Base-by-base conservation (phyloP, 2,329 filamentous ascomycete species). In the Cercospora zeina region DNA sequence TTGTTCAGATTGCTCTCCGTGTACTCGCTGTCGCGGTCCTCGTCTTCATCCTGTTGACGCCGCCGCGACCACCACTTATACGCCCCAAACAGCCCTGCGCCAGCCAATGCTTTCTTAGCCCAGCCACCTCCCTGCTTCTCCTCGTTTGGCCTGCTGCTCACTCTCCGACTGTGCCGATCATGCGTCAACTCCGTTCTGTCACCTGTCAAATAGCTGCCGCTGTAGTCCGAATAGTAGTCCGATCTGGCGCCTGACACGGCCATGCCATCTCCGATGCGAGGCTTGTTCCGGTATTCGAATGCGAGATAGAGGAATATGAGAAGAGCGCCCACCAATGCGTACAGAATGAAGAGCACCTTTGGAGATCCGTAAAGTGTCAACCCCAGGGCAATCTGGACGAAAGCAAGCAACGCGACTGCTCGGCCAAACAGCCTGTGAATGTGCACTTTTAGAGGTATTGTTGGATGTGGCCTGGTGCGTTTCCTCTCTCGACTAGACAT, bases 311-410 rank as follows among this genome's bases (percentile, higher is more conserved):
- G 67, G 1, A 92, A 71, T 14, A 97, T 68, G 34, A 97, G 78
- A 16, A 89, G 81, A 30, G 86, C 85, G 74, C 89, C 88, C 81
- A 89, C 93, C 0, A 97, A 66, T 0, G 93, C 84, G 72, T 89
- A 99, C 3, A 97, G 80, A 57, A 99, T 87, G 74, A 97, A 99
- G 3, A 93, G 82, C 37, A 84, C 85, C 71, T 89, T 86, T 4
- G 95, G 93, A 31, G 93, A 96, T 5, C 95, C 95, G 71, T 97
- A 99, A 1, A 99, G 81, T 0, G 93, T 93, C 51, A 99, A 81
- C 0, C 95, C 95, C 0, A 99, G 82, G 0, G 95, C 89, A 10
- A 99, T 86, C 74, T 99, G 95, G 3, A 88, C 84, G 67, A 97
- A 87, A 0, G 91, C 95, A 3, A 99, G 80, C 16, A 97, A 77